Evolutionary conservation across 768 basidiomycete species (phyloP), one percentile per base, ranked within the genome.

Genomic region (Lactifluus pinguis): DNA sequence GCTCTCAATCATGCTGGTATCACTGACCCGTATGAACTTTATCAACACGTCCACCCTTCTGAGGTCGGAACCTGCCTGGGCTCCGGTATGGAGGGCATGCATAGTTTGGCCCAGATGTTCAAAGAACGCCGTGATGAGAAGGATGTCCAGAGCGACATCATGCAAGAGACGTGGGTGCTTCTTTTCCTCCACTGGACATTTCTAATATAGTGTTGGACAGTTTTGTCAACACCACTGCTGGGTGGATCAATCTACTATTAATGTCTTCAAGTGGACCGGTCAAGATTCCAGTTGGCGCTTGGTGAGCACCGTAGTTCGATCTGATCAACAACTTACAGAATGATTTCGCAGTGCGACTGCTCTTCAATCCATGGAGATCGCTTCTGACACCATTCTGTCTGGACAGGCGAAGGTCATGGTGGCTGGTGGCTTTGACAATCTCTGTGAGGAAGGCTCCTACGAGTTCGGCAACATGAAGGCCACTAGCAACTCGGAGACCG

Each of bases 381-480:
- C 94, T n/a, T 88, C 89, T 66, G 97, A 99, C 69, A 90, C 92
- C 0, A 87, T 99, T 65, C 73, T 95, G 39, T 89, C 89, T 7
- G 91, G 95, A 63, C 98, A 99, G 73, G 97, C 97, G 38, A 98
- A 98, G 76, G 86, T 99, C 70, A 99, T 99, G 97, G 86, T 99
- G 62, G 90, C 95, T 39, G 97, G 97, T 72, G 97, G 97, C 60
- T 98, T 95, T 76, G 97, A 99, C 69, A 97, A 99, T 72, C 83
- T 98, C 72, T 90, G 88, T 65, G 97, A 99, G 74, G 97, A 99
- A 75, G 97, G 95, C 17, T 98, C 95, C 8, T 98, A 86, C 73
- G 95, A 99, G 73, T 99, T 99, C 74, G 97, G 94, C 53, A 98
- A 98, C 79, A 99, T 99, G 97, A 97, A 98, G 75, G 97, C 97